Base-by-base conservation (phyloP, 2,329 filamentous ascomycete species). In the Aspergillus sp. region DNA sequence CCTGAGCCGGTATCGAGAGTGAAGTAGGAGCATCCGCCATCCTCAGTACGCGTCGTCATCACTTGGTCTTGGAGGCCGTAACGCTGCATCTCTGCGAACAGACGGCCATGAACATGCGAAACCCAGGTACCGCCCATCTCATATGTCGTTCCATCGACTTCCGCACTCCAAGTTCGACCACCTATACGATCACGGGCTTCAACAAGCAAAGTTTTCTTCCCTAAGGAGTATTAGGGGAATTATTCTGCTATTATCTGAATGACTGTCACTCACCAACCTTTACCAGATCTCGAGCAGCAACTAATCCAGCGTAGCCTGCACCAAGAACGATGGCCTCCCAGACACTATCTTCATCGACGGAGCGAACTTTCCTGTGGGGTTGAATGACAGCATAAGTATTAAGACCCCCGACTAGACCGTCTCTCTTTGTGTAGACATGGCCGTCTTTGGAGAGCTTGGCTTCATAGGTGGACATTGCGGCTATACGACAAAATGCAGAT, bases 111-210 rank as follows among this genome's bases (percentile, higher is more conserved):
- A 5, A 36, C 55, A 71, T 71, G 73, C 53, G 76, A 73, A 2
- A 79, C 69, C 76, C 77, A 80, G 0, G 77, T 79, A 0, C 78
- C 78, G 9, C 78, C 78, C 73, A 80, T 76, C 49, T 80, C 78
- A 43, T 75, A 73, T 0, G 71, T 67, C 5, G 68, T 68, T 0
- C 75, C 74, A 1, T 73, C 19, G 32, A 67, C 63, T 6, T 69
- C 62, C 0, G 75, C 72, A 1, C 72, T 76, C 76, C 75, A 80
- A 38, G 76, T 78, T 4, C 77, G 72, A 2, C 78, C 78, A 3
- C 77, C 78, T 15, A 80, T 76, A 4, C 77, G 74, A 60, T 80
- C 77, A 0, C 78, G 72, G 13, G 70, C 78, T 59, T 79, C 76
- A 0, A 79, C 49, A 2, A 78, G 63, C 2, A 78, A 61, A 0